Evolutionary conservation across 805 yeast species (phyloP).

Genomic region (Metschnikowia baotianmanensis): DNA sequence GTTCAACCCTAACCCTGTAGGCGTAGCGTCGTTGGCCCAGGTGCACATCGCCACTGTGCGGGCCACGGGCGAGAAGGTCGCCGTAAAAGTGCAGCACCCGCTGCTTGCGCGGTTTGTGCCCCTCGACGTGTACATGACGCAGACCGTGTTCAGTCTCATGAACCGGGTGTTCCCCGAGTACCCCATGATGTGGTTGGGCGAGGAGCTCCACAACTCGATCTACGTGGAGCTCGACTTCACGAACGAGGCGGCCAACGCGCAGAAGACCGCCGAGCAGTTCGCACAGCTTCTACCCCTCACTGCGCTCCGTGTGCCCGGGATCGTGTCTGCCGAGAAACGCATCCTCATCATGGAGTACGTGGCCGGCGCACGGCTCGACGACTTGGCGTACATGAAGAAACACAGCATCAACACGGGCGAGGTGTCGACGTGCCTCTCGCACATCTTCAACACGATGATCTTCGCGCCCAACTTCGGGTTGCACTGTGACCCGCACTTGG

Average conservation of each 20-base stretch:
- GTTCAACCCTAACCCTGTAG: conserved; percentile 76
- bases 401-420: conserved; percentile 70
- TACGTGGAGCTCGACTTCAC: conserved; percentile 88
- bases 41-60: conserved; percentile 77
- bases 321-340: conserved; percentile 63
- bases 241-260: conserved; percentile 82
- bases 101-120: conserved; percentile 85
- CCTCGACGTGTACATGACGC: conserved; percentile 76
- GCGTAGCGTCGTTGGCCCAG: conserved; percentile 95
- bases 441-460: conserved; percentile 91
- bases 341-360: conserved; percentile 86
- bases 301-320: conserved; percentile 75
- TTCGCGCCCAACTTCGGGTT: conserved; percentile 88
- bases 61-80: conserved; percentile 67
- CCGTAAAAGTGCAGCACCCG: conserved; percentile 95
- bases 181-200: conserved; percentile 93
- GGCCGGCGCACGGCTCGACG: conserved; percentile 80
- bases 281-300: conserved; percentile 49
- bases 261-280: conserved; percentile 67
- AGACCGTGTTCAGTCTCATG: conserved; percentile 69
- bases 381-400: conserved; percentile 58
- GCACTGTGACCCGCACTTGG: conserved; percentile 99
- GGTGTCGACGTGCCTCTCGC: conserved; percentile 83
- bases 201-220: conserved; percentile 82
- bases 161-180: conserved; percentile 86